Base-by-base conservation (phyloP, 1,284 basidiomycete genomes). In the Trametes sp. region DNA sequence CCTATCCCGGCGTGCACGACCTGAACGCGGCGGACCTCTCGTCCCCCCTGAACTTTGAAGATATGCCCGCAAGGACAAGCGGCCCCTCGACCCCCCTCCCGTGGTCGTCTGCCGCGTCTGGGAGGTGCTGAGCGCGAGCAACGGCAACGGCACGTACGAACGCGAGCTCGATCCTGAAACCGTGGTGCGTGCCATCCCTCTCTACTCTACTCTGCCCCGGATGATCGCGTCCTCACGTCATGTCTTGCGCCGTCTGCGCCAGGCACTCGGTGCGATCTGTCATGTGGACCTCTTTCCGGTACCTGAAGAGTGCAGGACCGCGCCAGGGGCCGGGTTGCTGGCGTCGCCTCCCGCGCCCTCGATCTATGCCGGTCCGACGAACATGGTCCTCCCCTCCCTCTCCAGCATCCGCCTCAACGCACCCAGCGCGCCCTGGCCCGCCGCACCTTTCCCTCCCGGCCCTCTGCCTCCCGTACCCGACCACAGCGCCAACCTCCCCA, bases 221-320 rank as follows among this genome's bases (percentile, higher is more conserved):
- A n/a, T n/a, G n/a, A n/a, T n/a, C n/a, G n/a, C n/a, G n/a, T n/a
- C n/a, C n/a, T n/a, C n/a, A n/a, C n/a, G 31, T 64, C 23, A 50
- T 54, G 41, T 42, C 42, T 55, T 23, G 19, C 31, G 52, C 36
- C 19, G 6, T 14, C n/a, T 26, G 16, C 16, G 38, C 38, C n/a
- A 80, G 56, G 77, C 76, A 6, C 78, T 85, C 31, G 86, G 86
- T 13, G 76, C 88, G n/a, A 73, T 89, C 4, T 89, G 87, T 71
- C 86, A 84, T 5, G 84, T 87, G 45, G 87, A 89, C 74, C 78
- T 89, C 24, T 89, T 87, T 65, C 82, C 84, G 3, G 81, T 86
- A 11, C 79, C 81, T 26, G 71, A 68, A 4, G 45, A 44, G n/a
- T 55, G 33, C 31, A 48, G 44, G 26, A 44, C 14, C 28, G 26